Conservation (phyloP, 345 rosid genomes). For the Boechera divaricarpa region DNA sequence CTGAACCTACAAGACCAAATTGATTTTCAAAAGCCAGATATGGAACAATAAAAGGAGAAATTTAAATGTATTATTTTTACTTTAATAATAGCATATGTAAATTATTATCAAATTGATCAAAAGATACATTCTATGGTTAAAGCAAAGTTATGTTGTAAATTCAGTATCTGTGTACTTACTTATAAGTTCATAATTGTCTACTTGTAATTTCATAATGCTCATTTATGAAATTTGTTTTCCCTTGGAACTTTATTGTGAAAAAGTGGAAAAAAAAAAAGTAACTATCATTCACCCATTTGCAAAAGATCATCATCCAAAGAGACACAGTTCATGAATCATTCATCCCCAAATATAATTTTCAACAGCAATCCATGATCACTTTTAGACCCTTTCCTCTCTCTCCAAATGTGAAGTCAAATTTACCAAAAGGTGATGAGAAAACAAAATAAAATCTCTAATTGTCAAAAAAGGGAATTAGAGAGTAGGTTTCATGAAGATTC, state of each 20-base stretch:
- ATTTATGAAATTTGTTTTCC: not conserved
- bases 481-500: constrained; percentile 31
- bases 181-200: not conserved
- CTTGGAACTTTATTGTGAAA: not conserved
- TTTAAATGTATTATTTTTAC: not conserved
- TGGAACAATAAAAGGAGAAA: not conserved
- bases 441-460: constrained; percentile 11
- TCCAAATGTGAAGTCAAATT: constrained; percentile 34
- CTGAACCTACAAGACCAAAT: constrained; percentile 39
- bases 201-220: not conserved
- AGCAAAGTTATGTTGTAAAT: not conserved
- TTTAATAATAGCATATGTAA: not conserved
- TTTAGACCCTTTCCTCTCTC: constrained; percentile 18
- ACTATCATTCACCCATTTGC: constrained; percentile 27
- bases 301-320: constrained; percentile 26
- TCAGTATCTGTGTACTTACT: not conserved
- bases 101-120: not conserved
- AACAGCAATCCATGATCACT: constrained; percentile 29
- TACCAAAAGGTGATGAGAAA: constrained; percentile 31
- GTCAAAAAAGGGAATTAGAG: constrained; percentile 29
- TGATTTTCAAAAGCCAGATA: constrained; percentile 31
- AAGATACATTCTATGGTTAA: not conserved
- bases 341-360: constrained; percentile 19
- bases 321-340: constrained; percentile 22
- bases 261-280: constrained; percentile 1